Base-by-base conservation (phyloP, 352 stramenopile species). In the Elongisporangium anandrum region DNA sequence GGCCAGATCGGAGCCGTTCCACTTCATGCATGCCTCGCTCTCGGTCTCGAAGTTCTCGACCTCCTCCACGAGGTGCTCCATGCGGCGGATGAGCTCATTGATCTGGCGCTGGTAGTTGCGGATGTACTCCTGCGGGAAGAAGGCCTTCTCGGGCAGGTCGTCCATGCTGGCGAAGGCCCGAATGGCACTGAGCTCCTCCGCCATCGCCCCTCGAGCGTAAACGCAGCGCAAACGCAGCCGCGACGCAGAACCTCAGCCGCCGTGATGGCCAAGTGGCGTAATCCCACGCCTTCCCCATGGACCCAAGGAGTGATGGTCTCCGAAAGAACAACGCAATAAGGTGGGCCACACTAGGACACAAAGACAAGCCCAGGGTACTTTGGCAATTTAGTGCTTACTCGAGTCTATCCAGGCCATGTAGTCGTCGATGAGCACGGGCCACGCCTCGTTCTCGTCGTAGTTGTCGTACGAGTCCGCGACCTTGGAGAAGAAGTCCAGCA, bases 371-470 rank as follows among this genome's bases (percentile, higher is more conserved):
- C 34, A 45, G 13, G 34, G 34, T 17, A 45, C 17, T 45, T 45
- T 45, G 13, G 34, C 34, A 17, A 45, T 45, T 45, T 45, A 45
- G 34, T 45, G 34, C 34, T 45, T 45, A 45, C 34, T 45, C 34
- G 34, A 17, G 34, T 89, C 76, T 86, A 92, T 86, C 79, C 85
- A 93, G 39, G 68, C 67, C 84, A 95, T 94, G 68, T 85, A 96
- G 68, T 96, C 87, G 68, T 96, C 87, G 56, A 96, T 94, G 53
- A 96, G 80, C 65, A 96, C 87, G 24, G 87, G 87, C 87, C 87
- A 96, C 13, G 87, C 87, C 61, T 94, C 87, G 68, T 93, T 96
- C 69, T 94, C 87, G 68, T 96, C 83, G 77, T 94, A 96, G 49
- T 87, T 83, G 63, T 70, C 77, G 69, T 92, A 94, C 20, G 79